Evolutionary conservation across 129 eudicot species (phyloP).

Genomic region (Flaveria linearis): DNA sequence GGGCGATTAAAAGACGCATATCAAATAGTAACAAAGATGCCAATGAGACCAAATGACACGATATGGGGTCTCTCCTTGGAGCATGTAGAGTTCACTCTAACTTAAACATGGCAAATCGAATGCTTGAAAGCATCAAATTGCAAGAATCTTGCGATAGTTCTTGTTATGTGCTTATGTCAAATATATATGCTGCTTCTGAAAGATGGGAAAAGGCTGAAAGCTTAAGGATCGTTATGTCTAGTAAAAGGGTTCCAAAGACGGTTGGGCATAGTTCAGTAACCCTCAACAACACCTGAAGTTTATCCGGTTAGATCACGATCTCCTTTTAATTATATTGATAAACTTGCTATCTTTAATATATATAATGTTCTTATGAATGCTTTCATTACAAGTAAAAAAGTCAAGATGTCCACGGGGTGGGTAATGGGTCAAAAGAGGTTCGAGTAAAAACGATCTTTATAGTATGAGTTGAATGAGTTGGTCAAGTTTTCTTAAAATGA

Average conservation of each 20-base stretch:
- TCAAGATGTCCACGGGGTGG: background rate
- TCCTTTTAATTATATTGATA: background rate
- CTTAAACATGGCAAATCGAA: slow-evolving; percentile 40
- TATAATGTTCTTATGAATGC: background rate
- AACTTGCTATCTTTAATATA: background rate
- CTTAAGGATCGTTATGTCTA: slow-evolving; percentile 41
- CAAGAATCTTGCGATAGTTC: slow-evolving; percentile 34
- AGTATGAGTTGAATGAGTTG: background rate
- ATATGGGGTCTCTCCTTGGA: slow-evolving; percentile 74
- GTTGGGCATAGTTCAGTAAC: slow-evolving; percentile 49
- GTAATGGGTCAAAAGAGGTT: slow-evolving; percentile 7
- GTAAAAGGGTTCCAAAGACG: slow-evolving; percentile 42
- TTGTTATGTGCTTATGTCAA: slow-evolving; percentile 56
- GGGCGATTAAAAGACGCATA: slow-evolving; percentile 64
- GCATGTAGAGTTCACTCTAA: slow-evolving; percentile 64
- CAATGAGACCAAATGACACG: slow-evolving; percentile 58
- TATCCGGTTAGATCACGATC: background rate
- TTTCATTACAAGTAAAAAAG: background rate
- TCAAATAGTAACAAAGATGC: slow-evolving; percentile 60
- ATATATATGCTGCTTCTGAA: slow-evolving; percentile 70
- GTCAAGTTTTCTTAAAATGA: background rate
- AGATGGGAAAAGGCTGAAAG: slow-evolving; percentile 75
- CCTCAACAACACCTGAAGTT: slow-evolving; percentile 7
- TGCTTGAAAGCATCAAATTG: slow-evolving; percentile 40
- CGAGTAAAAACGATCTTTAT: background rate